Evolutionary conservation across 2,329 filamentous ascomycete genomes (phyloP), one percentile per base, ranked within the genome.

Genomic region (Leptographium wingfieldii): DNA sequence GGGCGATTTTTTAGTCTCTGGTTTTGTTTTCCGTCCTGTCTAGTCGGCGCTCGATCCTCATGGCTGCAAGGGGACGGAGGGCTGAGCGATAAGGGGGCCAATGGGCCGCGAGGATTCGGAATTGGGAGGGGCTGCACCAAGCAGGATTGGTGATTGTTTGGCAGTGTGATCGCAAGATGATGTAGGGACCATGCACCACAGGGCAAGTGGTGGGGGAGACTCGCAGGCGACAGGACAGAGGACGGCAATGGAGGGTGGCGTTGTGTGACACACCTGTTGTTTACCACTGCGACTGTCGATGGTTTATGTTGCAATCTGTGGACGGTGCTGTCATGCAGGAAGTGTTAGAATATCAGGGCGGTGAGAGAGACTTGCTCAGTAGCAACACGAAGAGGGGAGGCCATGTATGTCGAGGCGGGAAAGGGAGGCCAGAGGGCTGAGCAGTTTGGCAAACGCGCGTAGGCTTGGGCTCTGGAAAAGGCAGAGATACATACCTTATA

Each of bases 211-310:
- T 60, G 40, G 60, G 52, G 35, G 57, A 58, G 62, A 54, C 60
- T 49, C 38, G 58, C 55, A 55, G 49, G 29, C 52, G 59, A 65
- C 48, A 65, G 62, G 60, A 14, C 55, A 54, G 54, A 57, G 27
- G 51, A 25, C 11, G 57, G 56, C 16, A 43, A 49, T 33, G 49
- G 49, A 56, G 61, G 56, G 57, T 61, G 54, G 58, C 33, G 48
- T 43, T 60, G 63, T 62, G 63, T 62, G 64, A 63, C 63, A 62
- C 58, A 61, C 63, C 59, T 61, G 55, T 19, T 59, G 48, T 7
- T 27, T 31, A 33, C 25, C 22, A n/a, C 53, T 38, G n/a, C 4
- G n/a, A 19, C n/a, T 27, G n/a, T 43, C n/a, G 19, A 43, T 46
- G 35, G 19, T n/a, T 49, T 14, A 43, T 19, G 48, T 49, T 33